Conservation (phyloP, 306 rosid species). For the Coriaria nepalensis region DNA sequence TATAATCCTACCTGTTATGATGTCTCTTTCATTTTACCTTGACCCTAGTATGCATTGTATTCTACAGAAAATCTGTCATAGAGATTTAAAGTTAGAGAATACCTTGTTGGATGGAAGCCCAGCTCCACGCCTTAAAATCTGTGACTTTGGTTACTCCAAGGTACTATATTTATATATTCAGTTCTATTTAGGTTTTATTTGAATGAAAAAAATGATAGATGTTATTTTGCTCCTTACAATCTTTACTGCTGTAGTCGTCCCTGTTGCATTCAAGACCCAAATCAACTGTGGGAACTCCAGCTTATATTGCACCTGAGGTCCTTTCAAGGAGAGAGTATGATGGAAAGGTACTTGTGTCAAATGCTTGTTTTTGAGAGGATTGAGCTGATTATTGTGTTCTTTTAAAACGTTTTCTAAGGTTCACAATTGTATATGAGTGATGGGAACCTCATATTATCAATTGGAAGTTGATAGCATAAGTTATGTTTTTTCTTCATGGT, state of each 20-base stretch:
- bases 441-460: too few species aligned
- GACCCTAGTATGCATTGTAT: constrained; percentile 2
- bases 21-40: constrained; percentile 3
- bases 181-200: constrained; percentile 6
- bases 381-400: not conserved
- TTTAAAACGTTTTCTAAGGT: not conserved
- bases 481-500: too few species aligned
- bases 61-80: constrained; percentile 70
- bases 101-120: constrained; percentile 55
- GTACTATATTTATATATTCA: constrained; percentile 23
- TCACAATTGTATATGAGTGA: too few species aligned
- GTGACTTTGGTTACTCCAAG: constrained; percentile 88
- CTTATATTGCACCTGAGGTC: constrained; percentile 84
- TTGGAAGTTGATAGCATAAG: too few species aligned
- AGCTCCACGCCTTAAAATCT: constrained; percentile 74
- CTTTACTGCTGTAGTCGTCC: constrained; percentile 47
- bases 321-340: constrained; percentile 76
- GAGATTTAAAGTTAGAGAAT: constrained; percentile 42
- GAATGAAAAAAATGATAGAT: constrained; percentile 1
- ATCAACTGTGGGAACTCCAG: constrained; percentile 18
- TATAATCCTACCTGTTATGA: too few species aligned
- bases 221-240: constrained; percentile 14
- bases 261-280: constrained; percentile 78
- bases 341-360: constrained; percentile 50
- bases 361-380: not conserved